phyloP scores from a whole-genome alignment of 176 grass and related monocot species.

The Avena atlantica region DNA sequence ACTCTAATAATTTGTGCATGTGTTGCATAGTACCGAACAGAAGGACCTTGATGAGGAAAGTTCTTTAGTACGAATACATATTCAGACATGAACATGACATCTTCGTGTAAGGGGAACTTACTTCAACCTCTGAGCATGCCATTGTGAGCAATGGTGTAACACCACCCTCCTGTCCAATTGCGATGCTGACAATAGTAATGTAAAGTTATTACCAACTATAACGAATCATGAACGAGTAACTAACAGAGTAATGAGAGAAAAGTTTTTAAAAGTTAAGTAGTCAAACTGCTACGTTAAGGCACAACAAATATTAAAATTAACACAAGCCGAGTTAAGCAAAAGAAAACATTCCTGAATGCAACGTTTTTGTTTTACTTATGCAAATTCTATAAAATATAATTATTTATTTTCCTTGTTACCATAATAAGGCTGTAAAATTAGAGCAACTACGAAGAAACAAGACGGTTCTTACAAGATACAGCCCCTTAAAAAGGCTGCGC shows the following conservation, averaged over 20 bases:
- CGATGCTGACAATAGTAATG: conserved; percentile 74
- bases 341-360: neutral
- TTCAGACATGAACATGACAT: conserved; percentile 16
- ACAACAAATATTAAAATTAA: neutral
- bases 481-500: neutral
- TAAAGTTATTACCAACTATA: conserved; percentile 42
- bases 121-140: conserved; percentile 91
- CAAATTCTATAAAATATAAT: conserved; percentile 11
- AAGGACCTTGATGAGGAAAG: conserved; percentile 35
- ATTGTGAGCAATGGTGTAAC: conserved; percentile 90
- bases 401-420: conserved; percentile 17
- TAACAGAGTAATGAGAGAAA: neutral
- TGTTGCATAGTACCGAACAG: neutral
- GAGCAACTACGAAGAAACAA: conserved; percentile 25
- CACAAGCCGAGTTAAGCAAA: neutral
- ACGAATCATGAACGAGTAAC: neutral
- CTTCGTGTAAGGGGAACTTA: conserved; percentile 56
- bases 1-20: neutral
- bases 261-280: conserved; percentile 25
- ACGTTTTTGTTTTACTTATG: conserved; percentile 7
- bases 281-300: neutral
- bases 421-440: conserved; percentile 19
- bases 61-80: conserved; percentile 23
- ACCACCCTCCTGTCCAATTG: conserved; percentile 95
- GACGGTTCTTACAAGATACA: neutral